Evolutionary conservation across 2,329 filamentous ascomycete species (phyloP), one percentile per base, ranked within the genome.

Genomic region (Xylariaceae sp.): DNA sequence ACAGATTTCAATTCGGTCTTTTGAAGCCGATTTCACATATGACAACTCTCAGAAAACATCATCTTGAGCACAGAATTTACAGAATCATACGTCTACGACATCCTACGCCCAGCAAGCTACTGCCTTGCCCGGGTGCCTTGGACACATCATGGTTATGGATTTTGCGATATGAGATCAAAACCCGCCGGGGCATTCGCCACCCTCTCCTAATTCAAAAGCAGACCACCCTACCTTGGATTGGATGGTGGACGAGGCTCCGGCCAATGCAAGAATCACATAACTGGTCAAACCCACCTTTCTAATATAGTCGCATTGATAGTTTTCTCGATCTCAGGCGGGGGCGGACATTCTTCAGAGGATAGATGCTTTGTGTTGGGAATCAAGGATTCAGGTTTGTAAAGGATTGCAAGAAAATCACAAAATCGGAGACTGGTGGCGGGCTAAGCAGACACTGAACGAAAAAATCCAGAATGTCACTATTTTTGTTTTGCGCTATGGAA

Each of bases 91-190:
- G 74, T 81, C 80, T 77, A 73, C 72, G 75, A 79, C 79, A 84
- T 83, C 79, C 80, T 84, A 84, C 77, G 72, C 77, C 75, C 71
- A 70, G 69, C 73, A 72, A 72, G 76, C 74, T 78, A 77, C 74
- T 72, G 75, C 77, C 75, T 76, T 63, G 73, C 60, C 62, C 70
- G 75, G 76, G 79, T 76, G 79, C 75, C 77, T 84, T 84, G 81
- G 81, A 84, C 79, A 84, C 76, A 79, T 82, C 73, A 83, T 83
- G 78, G 72, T 83, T 84, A 83, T 77, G 77, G 74, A 77, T 82
- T 81, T 82, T 82, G 80, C 79, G 77, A 79, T 80, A 80, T 76
- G 73, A 62, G 54, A 56, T 62, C 61, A 58, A 60, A 48, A 56
- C 50, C 61, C 65, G 6, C 57, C 57, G 51, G 56, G 62, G 56